phyloP scores from a whole-genome alignment of 306 rosid genomes.

The Malus sylvestris region DNA sequence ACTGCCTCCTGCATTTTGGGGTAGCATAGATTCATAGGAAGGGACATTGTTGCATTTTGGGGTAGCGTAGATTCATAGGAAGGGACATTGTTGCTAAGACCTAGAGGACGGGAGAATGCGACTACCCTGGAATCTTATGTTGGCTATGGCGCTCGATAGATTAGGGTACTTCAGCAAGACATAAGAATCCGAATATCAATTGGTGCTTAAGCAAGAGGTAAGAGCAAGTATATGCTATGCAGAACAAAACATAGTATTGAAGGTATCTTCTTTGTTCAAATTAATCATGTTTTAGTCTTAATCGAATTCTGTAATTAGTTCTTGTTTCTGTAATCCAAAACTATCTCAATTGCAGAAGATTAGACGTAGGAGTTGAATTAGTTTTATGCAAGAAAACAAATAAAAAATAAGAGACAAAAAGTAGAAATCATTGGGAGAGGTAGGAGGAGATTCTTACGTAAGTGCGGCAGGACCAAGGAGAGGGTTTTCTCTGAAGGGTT shows the following conservation, averaged over 20 bases:
- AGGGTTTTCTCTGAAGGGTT: conserved; percentile 61
- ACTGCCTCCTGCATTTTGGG: background rate
- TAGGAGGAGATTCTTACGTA: conserved; percentile 33
- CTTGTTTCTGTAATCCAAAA: background rate
- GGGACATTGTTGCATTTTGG: background rate
- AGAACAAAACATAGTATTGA: background rate
- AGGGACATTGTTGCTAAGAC: background rate
- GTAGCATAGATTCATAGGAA: background rate
- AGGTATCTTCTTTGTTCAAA: background rate
- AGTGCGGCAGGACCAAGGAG: conserved; percentile 66
- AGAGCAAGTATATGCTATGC: background rate
- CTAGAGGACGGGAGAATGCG: background rate
- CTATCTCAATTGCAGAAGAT: too few species aligned
- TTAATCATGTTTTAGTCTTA: background rate
- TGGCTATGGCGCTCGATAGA: background rate
- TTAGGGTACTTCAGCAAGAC: background rate
- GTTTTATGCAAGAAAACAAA: background rate
- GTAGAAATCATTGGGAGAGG: background rate
- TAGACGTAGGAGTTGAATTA: too few species aligned
- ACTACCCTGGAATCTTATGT: too few species aligned
- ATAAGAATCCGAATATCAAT: background rate
- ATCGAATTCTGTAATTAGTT: background rate
- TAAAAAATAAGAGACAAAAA: background rate
- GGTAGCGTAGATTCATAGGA: background rate
- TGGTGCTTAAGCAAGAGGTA: background rate